Base-by-base conservation (phyloP, 2,329 filamentous ascomycete species). In the Calonectria henricotiae region DNA sequence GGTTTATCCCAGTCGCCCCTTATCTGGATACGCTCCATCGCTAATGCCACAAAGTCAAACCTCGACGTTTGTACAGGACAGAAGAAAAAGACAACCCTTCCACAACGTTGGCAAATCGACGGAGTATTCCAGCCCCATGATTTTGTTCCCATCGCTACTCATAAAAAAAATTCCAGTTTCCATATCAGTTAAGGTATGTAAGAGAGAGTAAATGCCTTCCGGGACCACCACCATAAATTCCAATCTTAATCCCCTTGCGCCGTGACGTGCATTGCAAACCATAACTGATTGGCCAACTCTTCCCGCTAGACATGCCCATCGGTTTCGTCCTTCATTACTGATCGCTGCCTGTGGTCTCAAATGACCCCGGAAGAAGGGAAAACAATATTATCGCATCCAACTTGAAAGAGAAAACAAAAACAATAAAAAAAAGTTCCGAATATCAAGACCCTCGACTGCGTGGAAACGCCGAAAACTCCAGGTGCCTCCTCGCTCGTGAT, bases 331-430 rank as follows among this genome's bases (percentile, higher is more conserved):
- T 73, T 76, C 75, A 78, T 78, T 78, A 76, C 68, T 75, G 71
- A 62, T 74, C 71, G 71, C 67, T 76, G 67, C 65, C 73, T 72
- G 71, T 72, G 67, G 73, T 75, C 74, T 70, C 71, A 66, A 62
- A 72, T 63, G 67, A 74, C 71, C 75, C 70, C 64, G 65, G 67
- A 71, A 76, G 74, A 74, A 71, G 49, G 73, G 65, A 71, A 73
- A 74, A 76, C 51, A 67, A 75, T 72, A 77, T 76, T 76, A 78
- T 75, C 58, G 69, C 75, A 77, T 76, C 76, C 76, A 77, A 78
- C 70, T 71, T 65, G 51, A 61, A 32, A 39, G 30, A 60, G 61
- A 68, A 70, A 58, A 55, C 46, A 65, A 41, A 75, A 72, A 41
- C 41, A 75, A 67, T 20, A 75, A 72, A 41, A 49, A 75, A 67